Evolutionary conservation across 352 stramenopile species (phyloP).

Genomic region (Ophiocytium majus): DNA sequence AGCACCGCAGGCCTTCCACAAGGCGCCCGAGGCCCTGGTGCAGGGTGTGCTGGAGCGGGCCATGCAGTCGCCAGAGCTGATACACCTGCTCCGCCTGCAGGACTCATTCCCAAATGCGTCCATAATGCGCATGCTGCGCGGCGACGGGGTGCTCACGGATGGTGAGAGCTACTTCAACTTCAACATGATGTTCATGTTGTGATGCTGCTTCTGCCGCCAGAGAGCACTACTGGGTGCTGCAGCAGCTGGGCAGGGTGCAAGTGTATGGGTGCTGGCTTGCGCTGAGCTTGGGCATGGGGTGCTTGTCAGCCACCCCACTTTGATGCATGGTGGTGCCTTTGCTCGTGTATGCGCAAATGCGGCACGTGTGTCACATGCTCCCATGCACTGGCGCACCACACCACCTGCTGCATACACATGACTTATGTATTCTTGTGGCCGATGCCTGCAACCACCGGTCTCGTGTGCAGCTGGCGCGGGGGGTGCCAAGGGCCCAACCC

Average conservation of each 20-base stretch:
- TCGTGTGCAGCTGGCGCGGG: neutral
- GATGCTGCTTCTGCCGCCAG: neutral
- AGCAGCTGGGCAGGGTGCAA: conserved; percentile 62
- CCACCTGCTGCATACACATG: too few species aligned
- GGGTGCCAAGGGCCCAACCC: conserved; percentile 8
- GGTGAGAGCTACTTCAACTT: neutral
- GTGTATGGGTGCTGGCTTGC: too few species aligned
- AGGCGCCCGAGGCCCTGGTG: conserved; percentile 73
- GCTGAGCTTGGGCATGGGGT: too few species aligned
- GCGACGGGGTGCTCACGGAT: neutral
- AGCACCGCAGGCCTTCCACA: conserved; percentile 74
- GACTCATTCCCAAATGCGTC: conserved; percentile 69
- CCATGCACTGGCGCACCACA: too few species aligned
- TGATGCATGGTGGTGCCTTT: too few species aligned
- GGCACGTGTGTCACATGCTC: too few species aligned
- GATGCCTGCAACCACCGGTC: too few species aligned
- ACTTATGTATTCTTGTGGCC: too few species aligned
- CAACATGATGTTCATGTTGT: neutral
- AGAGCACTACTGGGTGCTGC: neutral
- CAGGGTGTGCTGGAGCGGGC: conserved; percentile 69
- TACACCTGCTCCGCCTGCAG: conserved; percentile 82
- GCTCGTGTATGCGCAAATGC: too few species aligned
- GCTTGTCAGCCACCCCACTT: too few species aligned
- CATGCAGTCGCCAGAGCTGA: conserved; percentile 75
- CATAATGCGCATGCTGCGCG: conserved; percentile 46